These are phyloP conservation scores for Botryotinia globosa DNA, from an alignment of 2,329 filamentous ascomycete species.

Conservation along the genomic window DNA sequence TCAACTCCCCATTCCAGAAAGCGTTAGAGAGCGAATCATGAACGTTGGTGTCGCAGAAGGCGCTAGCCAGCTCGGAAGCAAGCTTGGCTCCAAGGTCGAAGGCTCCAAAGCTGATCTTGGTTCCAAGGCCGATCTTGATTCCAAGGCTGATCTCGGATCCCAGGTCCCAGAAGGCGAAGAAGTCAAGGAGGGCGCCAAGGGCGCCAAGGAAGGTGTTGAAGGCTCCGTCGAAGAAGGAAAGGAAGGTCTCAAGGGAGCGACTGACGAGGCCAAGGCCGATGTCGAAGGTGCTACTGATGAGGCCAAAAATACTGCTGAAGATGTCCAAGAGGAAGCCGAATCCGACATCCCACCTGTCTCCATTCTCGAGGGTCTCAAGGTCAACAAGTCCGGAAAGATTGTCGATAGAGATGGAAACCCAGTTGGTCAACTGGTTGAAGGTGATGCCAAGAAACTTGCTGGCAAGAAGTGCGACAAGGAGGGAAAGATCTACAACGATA, in stretches of 20 bases:
- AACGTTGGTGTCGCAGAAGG: slow-evolving; percentile 10
- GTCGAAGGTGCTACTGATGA: slow-evolving; percentile 31
- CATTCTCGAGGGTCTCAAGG: slow-evolving; percentile 50
- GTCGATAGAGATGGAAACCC: slow-evolving; percentile 44
- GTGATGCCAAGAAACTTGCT: slow-evolving; percentile 60
- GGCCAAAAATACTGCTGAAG: slow-evolving; percentile 36
- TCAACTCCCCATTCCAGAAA: slow-evolving; percentile 18
- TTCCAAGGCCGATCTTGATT: background rate
- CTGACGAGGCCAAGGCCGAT: slow-evolving; percentile 39
- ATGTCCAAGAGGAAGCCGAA: slow-evolving; percentile 51
- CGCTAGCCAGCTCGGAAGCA: slow-evolving; percentile 6
- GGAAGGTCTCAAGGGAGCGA: slow-evolving; percentile 19
- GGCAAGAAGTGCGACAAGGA: slow-evolving; percentile 64
- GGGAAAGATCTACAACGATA: slow-evolving; percentile 70
- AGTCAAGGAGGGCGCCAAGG: slow-evolving; percentile 36
- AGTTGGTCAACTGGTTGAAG: slow-evolving; percentile 62
- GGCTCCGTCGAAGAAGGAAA: slow-evolving; percentile 21
- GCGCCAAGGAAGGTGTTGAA: slow-evolving; percentile 36
- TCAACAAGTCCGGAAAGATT: slow-evolving; percentile 57
- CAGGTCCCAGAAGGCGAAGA: slow-evolving; percentile 30
- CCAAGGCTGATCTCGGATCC: slow-evolving; percentile 12
- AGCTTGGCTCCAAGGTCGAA: slow-evolving; percentile 7
- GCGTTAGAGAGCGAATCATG: slow-evolving; percentile 12
- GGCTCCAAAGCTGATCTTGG: background rate
- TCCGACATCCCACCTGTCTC: slow-evolving; percentile 39